Conservation (phyloP, 306 rosid genomes). For the Glycine soja region DNA sequence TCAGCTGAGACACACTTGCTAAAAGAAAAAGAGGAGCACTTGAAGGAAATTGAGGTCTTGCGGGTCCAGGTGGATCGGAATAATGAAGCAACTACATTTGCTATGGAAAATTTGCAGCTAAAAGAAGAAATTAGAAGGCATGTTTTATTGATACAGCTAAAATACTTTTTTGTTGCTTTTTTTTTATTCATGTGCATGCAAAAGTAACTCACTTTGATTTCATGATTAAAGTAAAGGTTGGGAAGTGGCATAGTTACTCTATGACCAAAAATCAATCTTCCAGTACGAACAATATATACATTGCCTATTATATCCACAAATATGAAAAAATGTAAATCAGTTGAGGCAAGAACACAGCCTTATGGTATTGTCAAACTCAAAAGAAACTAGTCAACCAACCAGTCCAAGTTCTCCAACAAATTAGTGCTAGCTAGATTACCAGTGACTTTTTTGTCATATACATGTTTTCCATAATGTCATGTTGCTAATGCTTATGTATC, state of each 20-base stretch:
- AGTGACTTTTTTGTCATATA: slow-evolving; percentile 7
- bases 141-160: slow-evolving; percentile 40
- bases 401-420: slow-evolving; percentile 8
- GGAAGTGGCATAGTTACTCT: not conserved
- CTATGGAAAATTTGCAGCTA: slow-evolving; percentile 95
- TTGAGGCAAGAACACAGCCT: slow-evolving; percentile 35
- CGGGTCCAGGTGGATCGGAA: slow-evolving; percentile 83
- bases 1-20: slow-evolving; percentile 87
- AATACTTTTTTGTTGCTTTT: slow-evolving; percentile 23
- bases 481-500: slow-evolving; percentile 37
- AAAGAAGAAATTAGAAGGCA: slow-evolving; percentile 96
- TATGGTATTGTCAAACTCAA: not conserved
- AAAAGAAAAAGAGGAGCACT: slow-evolving; percentile 87
- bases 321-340: slow-evolving; percentile 2
- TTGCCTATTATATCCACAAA: slow-evolving; percentile 21
- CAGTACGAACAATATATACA: not conserved
- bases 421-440: slow-evolving; percentile 9
- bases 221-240: slow-evolving; percentile 19
- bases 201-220: slow-evolving; percentile 23
- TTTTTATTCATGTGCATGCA: slow-evolving; percentile 20
- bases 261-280: slow-evolving; percentile 7
- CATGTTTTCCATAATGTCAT: slow-evolving; percentile 8
- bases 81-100: slow-evolving; percentile 97
- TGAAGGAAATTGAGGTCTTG: slow-evolving; percentile 90
- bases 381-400: slow-evolving; percentile 14